Evolutionary conservation across 306 rosid species (phyloP).

Genomic region (Acacia crassicarpa): DNA sequence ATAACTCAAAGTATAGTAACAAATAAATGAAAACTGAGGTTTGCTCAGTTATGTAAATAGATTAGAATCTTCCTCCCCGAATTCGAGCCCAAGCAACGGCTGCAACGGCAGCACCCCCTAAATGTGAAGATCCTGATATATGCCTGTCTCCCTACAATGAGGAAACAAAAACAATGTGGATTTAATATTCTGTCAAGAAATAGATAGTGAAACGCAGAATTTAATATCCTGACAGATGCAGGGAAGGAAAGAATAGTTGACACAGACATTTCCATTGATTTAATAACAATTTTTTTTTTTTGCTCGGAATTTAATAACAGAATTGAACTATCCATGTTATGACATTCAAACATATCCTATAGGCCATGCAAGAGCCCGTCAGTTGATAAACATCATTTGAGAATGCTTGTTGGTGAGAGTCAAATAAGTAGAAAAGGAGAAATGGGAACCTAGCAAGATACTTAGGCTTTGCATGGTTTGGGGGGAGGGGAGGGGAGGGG

Average conservation of each 20-base stretch:
- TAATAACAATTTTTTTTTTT: no score
- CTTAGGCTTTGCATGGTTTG: no score
- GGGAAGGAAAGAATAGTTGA: not conserved
- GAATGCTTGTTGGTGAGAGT: not conserved
- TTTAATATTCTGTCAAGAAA: conserved; percentile 14
- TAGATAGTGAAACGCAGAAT: not conserved
- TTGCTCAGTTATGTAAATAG: conserved; percentile 19
- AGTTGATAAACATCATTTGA: not conserved
- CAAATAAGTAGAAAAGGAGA: not conserved
- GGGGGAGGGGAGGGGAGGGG: no score
- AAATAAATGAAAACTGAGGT: conserved; percentile 3
- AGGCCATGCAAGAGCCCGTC: conserved; percentile 1
- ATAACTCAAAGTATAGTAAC: not conserved
- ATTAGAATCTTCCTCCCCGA: conserved; percentile 72
- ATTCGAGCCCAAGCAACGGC: conserved; percentile 77
- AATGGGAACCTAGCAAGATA: not conserved
- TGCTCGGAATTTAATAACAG: not conserved
- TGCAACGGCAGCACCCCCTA: conserved; percentile 92
- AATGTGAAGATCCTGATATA: conserved; percentile 79
- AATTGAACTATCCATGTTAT: not conserved
- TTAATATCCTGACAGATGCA: not conserved
- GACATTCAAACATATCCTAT: not conserved
- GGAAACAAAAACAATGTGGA: conserved; percentile 20
- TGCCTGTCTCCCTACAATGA: conserved; percentile 59
- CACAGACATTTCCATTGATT: not conserved